These are phyloP conservation scores for Eustoma russellianum DNA, from an alignment of 257 asterid genomes.

Conservation along the genomic window DNA sequence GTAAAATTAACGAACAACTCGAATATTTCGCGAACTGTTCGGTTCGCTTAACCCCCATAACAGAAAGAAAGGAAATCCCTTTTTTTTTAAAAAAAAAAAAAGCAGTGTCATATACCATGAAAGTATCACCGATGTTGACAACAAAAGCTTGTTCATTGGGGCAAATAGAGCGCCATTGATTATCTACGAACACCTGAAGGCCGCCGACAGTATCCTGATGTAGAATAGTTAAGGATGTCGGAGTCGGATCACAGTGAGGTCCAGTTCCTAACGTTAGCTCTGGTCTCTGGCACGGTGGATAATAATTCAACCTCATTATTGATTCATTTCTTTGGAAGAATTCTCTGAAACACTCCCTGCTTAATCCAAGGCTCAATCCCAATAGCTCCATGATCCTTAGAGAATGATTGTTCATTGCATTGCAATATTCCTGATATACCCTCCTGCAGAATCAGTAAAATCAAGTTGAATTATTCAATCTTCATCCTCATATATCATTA, in stretches of 20 bases:
- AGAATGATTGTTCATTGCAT: constrained; percentile 62
- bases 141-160: constrained; percentile 64
- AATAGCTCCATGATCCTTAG: constrained; percentile 78
- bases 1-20: too few species aligned
- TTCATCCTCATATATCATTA: neutral
- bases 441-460: constrained; percentile 24
- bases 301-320: constrained; percentile 79
- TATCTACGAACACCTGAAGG: constrained; percentile 70
- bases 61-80: too few species aligned
- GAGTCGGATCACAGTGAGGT: constrained; percentile 97
- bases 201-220: constrained; percentile 87
- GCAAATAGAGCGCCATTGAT: constrained; percentile 55
- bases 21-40: too few species aligned
- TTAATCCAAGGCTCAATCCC: constrained; percentile 71
- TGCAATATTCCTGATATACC: constrained; percentile 60
- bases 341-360: constrained; percentile 28
- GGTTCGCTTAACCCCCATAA: too few species aligned
- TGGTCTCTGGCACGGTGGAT: constrained; percentile 79
- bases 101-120: constrained; percentile 45
- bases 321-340: constrained; percentile 70
- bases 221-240: constrained; percentile 85
- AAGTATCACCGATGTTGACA: constrained; percentile 93
- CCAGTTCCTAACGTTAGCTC: constrained; percentile 80
- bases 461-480: too few species aligned
- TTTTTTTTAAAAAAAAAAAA: too few species aligned